Conservation (phyloP, 164 flowering plant species). For the Aristolochia fimbriata region DNA sequence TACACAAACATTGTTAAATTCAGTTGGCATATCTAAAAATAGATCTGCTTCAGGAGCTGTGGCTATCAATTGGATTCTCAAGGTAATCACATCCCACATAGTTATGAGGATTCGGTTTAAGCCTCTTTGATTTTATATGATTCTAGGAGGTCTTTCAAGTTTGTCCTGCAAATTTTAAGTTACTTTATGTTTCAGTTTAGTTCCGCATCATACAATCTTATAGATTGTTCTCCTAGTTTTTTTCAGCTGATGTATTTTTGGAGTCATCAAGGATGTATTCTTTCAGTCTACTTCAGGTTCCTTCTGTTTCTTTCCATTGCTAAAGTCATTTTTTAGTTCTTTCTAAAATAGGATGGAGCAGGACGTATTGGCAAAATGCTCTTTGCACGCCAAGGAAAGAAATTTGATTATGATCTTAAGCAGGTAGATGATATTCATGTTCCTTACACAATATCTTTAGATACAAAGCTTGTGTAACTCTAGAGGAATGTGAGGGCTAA, state of each 20-base stretch:
- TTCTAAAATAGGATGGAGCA: constrained; percentile 74
- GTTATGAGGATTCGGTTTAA: background rate
- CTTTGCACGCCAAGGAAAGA: constrained; percentile 91
- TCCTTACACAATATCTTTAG: background rate
- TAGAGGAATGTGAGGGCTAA: too few species aligned
- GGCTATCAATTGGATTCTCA: constrained; percentile 97
- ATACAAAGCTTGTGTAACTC: background rate
- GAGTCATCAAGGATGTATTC: background rate
- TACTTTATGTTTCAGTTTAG: too few species aligned
- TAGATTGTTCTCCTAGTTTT: too few species aligned
- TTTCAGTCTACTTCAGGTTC: background rate
- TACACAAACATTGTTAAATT: constrained; percentile 71
- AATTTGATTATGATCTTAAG: constrained; percentile 95
- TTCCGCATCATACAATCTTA: too few species aligned
- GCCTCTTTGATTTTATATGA: too few species aligned
- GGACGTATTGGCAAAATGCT: constrained; percentile 98
- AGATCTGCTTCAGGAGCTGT: constrained; percentile 73
- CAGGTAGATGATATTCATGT: constrained; percentile 38
- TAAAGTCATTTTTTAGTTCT: background rate
- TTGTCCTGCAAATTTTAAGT: too few species aligned
- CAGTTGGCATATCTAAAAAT: constrained; percentile 78
- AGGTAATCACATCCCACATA: constrained; percentile 34
- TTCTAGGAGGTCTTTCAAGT: too few species aligned
- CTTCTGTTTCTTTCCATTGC: background rate
- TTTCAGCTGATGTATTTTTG: background rate